Evolutionary conservation across 768 basidiomycete genomes (phyloP), one percentile per base, ranked within the genome.

Genomic region (Auricularia sp.): DNA sequence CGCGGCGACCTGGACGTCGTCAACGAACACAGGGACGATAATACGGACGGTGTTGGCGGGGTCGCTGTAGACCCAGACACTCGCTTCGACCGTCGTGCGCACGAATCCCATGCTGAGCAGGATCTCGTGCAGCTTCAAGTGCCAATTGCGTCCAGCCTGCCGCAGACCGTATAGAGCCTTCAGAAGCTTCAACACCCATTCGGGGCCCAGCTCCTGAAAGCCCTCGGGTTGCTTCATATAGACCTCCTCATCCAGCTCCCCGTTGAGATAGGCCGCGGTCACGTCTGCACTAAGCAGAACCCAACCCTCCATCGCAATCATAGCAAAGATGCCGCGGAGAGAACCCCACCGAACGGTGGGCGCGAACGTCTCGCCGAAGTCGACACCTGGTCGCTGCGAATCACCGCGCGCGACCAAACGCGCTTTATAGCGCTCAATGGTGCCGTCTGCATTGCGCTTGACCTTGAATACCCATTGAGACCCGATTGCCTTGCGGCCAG

Each of bases 381-480:
- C 69, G 24, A 61, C 13, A 4, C 69, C 69, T 10, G 62, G 63
- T 1, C 68, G 61, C 65, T 75, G 11, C 79, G 65, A 0, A 81
- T 76, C 79, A 0, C 82, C 77, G 63, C 77, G 71, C 0, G 79
- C 78, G 36, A 80, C 78, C n/a, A 81, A 69, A 44, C 78, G 63
- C 24, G 74, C 77, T 69, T 82, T 80, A 74, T 77, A 77, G 6
- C 72, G 67, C 2, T 67, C 64, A 35, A 80, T 74, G 0, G 68
- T 67, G 3, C 79, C 80, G 64, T 66, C 81, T 70, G 37, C 66
- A 68, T 67, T 75, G 74, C n/a, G 65, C 70, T 77, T 77, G 42
- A 71, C 59, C 1, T 68, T 70, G 67, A 76, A 82, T 4, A 82
- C 79, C 78, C 79, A 82, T 21, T 75, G 72, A 16, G 69, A 71